A percentile compares a stretch with the other conserved stretches of the same genome.
Evolutionary conservation across 2,329 filamentous ascomycete species (phyloP).

Genomic region (Pezicula radicicola): DNA sequence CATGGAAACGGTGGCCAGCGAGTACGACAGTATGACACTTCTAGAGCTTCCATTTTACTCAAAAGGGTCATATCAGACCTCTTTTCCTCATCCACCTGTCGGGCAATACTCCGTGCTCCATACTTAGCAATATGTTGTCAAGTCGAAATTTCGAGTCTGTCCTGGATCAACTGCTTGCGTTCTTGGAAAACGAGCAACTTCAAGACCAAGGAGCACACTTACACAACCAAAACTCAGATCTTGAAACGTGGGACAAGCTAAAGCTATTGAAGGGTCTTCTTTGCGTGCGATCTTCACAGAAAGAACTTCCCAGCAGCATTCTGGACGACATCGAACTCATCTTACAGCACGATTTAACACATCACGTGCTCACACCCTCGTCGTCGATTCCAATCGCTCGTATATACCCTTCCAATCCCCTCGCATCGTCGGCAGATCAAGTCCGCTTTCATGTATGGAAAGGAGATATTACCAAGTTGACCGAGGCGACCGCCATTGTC

Average conservation of each 20-base stretch:
- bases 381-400: background rate
- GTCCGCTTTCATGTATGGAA: background rate
- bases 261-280: background rate
- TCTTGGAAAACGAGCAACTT: too few species aligned
- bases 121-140: too few species aligned
- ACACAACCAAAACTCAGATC: background rate
- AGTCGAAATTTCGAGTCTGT: too few species aligned
- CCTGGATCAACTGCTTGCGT: too few species aligned
- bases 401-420: too few species aligned
- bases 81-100: too few species aligned
- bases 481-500: slow-evolving; percentile 29
- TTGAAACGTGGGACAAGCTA: background rate
- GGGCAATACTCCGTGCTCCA: too few species aligned
- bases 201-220: too few species aligned
- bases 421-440: background rate
- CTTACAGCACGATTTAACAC: background rate
- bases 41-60: too few species aligned
- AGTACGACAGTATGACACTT: too few species aligned
- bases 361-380: background rate
- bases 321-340: background rate
- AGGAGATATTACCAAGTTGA: slow-evolving; percentile 26
- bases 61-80: too few species aligned
- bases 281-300: background rate
- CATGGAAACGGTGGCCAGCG: too few species aligned
- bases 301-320: background rate